phyloP scores from a whole-genome alignment of 2,329 filamentous ascomycete genomes.

The Alternaria tenuissima region DNA sequence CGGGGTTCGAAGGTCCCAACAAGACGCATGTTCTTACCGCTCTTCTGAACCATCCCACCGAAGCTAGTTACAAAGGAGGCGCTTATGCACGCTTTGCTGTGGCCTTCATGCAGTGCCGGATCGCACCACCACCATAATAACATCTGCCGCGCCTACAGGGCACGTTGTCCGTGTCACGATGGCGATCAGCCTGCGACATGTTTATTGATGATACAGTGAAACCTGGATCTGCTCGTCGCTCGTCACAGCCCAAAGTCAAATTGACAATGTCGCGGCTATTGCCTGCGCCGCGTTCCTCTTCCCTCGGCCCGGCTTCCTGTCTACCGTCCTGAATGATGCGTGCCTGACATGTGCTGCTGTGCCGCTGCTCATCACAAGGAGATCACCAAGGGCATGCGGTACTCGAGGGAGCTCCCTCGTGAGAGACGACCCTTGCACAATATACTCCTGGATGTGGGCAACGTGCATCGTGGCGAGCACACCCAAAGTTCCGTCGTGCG shows the following conservation, averaged over 20 bases:
- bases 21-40: constrained; percentile 49
- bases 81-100: constrained; percentile 50
- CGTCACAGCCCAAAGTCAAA: constrained; percentile 3
- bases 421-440: constrained; percentile 30
- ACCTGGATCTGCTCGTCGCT: neutral
- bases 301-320: constrained; percentile 42
- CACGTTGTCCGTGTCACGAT: constrained; percentile 33
- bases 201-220: constrained; percentile 22
- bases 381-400: constrained; percentile 23
- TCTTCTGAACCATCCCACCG: constrained; percentile 48
- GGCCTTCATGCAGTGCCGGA: constrained; percentile 35
- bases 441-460: constrained; percentile 18
- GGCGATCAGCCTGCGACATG: constrained; percentile 11
- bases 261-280: constrained; percentile 26
- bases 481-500: constrained; percentile 14
- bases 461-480: constrained; percentile 23
- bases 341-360: constrained; percentile 30
- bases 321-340: constrained; percentile 25
- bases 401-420: constrained; percentile 28
- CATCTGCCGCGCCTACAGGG: constrained; percentile 28
- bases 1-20: constrained; percentile 38
- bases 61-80: constrained; percentile 36
- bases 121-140: constrained; percentile 33
- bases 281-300: constrained; percentile 21
- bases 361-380: constrained; percentile 23